These are phyloP conservation scores for Pseudonectria foliicola DNA, from an alignment of 2,329 filamentous ascomycete species.

Conservation along the genomic window DNA sequence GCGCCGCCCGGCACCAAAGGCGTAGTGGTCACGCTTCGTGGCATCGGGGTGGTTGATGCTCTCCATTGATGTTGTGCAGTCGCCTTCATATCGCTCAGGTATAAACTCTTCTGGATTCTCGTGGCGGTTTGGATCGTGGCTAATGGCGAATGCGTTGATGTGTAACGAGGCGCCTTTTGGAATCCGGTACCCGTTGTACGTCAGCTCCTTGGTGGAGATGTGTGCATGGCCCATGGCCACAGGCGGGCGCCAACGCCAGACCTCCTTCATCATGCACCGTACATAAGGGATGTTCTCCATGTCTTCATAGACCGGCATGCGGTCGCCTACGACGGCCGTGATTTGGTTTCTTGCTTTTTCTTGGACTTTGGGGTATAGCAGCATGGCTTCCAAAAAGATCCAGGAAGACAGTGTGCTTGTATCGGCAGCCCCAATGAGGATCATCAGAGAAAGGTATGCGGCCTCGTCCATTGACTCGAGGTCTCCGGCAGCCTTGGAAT, in stretches of 20 bases:
- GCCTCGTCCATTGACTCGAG: background rate
- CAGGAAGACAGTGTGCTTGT: slow-evolving; percentile 1
- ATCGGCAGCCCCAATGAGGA: slow-evolving; percentile 2
- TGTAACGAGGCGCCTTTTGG: slow-evolving; percentile 3
- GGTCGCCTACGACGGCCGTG: background rate
- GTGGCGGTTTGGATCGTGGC: slow-evolving; percentile 2
- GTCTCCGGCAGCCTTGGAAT: background rate
- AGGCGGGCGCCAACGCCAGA: slow-evolving; percentile 2
- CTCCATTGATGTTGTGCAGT: slow-evolving; percentile 2
- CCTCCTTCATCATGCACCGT: slow-evolving; percentile 4
- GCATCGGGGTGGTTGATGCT: slow-evolving; percentile 2
- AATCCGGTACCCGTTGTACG: slow-evolving; percentile 1
- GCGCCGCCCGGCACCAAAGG: slow-evolving; percentile 3
- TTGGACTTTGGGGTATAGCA: background rate
- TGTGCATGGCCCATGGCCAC: slow-evolving; percentile 3
- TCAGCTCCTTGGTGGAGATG: slow-evolving; percentile 1
- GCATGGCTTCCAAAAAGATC: slow-evolving; percentile 5
- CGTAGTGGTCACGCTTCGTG: slow-evolving; percentile 3
- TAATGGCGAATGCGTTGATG: slow-evolving; percentile 4
- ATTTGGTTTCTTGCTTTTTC: background rate
- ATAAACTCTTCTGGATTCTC: slow-evolving; percentile 1
- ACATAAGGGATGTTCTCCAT: slow-evolving; percentile 1
- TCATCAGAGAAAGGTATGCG: slow-evolving; percentile 1
- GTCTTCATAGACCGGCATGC: slow-evolving; percentile 2
- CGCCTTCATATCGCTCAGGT: slow-evolving; percentile 2